Conservation (phyloP, 2,329 filamentous ascomycete species). For the Xylaria sp. region DNA sequence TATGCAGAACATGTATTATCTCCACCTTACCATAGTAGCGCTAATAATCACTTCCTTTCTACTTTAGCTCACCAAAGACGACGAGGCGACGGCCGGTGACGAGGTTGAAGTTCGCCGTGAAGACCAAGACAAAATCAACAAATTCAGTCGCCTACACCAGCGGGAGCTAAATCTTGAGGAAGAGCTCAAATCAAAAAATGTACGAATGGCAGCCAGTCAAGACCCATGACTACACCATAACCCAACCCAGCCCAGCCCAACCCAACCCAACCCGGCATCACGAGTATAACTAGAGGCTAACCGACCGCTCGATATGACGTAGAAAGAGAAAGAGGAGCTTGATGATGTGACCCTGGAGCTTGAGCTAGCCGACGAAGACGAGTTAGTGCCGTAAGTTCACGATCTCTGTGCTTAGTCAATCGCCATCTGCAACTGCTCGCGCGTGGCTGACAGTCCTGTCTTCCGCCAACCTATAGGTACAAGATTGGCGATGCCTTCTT, state of each 20-base stretch:
- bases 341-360: conserved; percentile 92
- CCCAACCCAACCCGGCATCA: not conserved
- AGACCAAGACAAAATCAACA: conserved; percentile 99
- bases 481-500: conserved; percentile 98
- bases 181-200: conserved; percentile 81
- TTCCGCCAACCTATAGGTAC: conserved; percentile 69
- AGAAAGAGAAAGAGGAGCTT: conserved; percentile 99
- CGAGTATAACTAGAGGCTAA: conserved; percentile 36
- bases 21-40: not conserved
- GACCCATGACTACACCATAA: not conserved
- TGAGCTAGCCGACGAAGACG: conserved; percentile 94
- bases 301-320: conserved; percentile 34
- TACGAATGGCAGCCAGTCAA: conserved; percentile 49
- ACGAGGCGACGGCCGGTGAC: conserved; percentile 78
- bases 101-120: conserved; percentile 95
- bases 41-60: conserved; percentile 27
- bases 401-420: not conserved
- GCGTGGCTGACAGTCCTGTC: conserved; percentile 13
- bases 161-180: conserved; percentile 82
- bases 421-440: not conserved
- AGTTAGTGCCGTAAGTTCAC: conserved; percentile 81
- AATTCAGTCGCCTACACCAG: conserved; percentile 93
- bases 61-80: conserved; percentile 88
- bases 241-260: not conserved
- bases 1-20: conserved; percentile 22